Percentiles rank a stretch among this genome's conserved stretches.
Conservation (phyloP, 1,284 basidiomycete genomes). For the Ustilago crameri region DNA sequence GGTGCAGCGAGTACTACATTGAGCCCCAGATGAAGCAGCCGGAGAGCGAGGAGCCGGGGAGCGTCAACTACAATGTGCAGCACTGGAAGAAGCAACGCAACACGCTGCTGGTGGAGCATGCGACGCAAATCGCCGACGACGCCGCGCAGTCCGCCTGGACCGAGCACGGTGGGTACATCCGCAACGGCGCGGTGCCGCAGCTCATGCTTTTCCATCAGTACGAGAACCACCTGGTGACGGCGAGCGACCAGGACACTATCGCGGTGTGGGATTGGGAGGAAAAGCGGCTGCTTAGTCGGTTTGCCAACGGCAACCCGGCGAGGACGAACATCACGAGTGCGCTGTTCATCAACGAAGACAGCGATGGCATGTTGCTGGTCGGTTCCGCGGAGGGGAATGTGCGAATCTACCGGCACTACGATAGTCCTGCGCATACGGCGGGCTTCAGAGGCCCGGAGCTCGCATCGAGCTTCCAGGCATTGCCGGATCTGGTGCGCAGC, state of each 20-base stretch:
- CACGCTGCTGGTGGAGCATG: slow-evolving; percentile 81
- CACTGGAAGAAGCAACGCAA: slow-evolving; percentile 94
- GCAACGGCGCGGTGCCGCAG: slow-evolving; percentile 71
- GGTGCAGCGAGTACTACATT: slow-evolving; percentile 96
- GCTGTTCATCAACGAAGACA: slow-evolving; percentile 95
- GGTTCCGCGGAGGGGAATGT: slow-evolving; percentile 90
- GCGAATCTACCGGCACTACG: slow-evolving; percentile 89
- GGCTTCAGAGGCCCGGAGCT: slow-evolving; percentile 74
- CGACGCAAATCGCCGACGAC: slow-evolving; percentile 75
- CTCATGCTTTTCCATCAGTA: slow-evolving; percentile 87
- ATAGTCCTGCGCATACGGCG: slow-evolving; percentile 50
- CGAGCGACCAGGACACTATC: slow-evolving; percentile 86
- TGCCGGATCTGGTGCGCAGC: slow-evolving; percentile 79
- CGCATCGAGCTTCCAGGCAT: slow-evolving; percentile 90
- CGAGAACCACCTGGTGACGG: slow-evolving; percentile 86
- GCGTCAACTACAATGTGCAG: slow-evolving; percentile 91
- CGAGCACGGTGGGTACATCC: slow-evolving; percentile 79
- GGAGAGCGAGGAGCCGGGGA: slow-evolving; percentile 94
- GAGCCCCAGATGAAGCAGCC: slow-evolving; percentile 82
- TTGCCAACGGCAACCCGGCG: slow-evolving; percentile 86
- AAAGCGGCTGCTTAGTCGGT: slow-evolving; percentile 80
- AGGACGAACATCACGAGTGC: slow-evolving; percentile 87
- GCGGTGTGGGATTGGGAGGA: slow-evolving; percentile 96
- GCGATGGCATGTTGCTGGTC: slow-evolving; percentile 87
- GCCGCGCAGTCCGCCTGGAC: slow-evolving; percentile 83